These are phyloP conservation scores for Zasmidium cellare DNA, from an alignment of 2,329 filamentous ascomycete species.

Conservation along the genomic window DNA sequence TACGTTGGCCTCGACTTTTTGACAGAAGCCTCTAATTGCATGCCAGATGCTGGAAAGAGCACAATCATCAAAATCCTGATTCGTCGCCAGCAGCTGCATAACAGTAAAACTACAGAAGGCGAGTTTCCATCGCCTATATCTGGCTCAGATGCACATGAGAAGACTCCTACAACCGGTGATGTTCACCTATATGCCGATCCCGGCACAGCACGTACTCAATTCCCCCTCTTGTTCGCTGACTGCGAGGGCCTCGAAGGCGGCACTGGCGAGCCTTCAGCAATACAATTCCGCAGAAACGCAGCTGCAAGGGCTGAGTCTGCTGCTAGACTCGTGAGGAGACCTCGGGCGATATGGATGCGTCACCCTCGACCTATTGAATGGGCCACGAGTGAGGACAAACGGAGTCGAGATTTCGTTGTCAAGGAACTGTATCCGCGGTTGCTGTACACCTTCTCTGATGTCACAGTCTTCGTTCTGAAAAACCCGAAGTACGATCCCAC, in stretches of 20 bases:
- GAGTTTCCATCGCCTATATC: conserved; percentile 21
- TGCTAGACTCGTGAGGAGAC: no score
- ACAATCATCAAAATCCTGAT: conserved; percentile 50
- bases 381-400: conserved; percentile 20
- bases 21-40: no score
- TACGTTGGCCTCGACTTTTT: no score
- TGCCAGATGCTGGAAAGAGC: conserved; percentile 44
- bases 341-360: no score
- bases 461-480: conserved; percentile 39
- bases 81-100: conserved; percentile 17
- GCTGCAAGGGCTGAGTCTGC: no score
- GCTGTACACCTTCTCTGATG: conserved; percentile 41
- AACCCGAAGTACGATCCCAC: conserved; percentile 31
- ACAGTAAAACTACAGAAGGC: conserved; percentile 7
- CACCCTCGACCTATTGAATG: conserved; percentile 14
- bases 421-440: conserved; percentile 38
- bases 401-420: conserved; percentile 34
- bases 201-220: conserved; percentile 29
- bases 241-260: conserved; percentile 54
- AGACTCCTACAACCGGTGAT: conserved; percentile 48
- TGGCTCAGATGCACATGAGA: conserved; percentile 16
- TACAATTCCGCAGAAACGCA: no score
- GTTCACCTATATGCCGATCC: conserved; percentile 54
- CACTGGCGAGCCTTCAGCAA: conserved; percentile 41
- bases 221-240: conserved; percentile 50